Percentiles rank a stretch among this genome's conserved stretches.
phyloP scores from a whole-genome alignment of 2,329 filamentous ascomycete species.

The Ophiocordyceps camponoti-rufipedis region DNA sequence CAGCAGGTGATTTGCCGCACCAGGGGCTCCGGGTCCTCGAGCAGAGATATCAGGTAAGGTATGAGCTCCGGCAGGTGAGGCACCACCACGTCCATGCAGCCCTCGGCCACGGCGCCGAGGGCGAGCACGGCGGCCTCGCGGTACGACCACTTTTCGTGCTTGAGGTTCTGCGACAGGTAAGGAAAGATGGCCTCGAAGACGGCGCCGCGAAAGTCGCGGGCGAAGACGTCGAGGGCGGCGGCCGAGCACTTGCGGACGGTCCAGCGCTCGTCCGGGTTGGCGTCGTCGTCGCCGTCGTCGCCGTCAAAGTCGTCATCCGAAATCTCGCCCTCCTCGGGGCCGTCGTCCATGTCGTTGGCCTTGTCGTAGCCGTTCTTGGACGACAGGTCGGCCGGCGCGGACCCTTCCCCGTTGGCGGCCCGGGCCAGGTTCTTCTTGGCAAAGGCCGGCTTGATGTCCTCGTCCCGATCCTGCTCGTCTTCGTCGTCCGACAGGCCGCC shows the following conservation, averaged over 20 bases:
- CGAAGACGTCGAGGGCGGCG: slow-evolving; percentile 84
- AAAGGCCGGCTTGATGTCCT: slow-evolving; percentile 88
- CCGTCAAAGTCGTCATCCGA: slow-evolving; percentile 25
- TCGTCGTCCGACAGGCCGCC: slow-evolving; percentile 79
- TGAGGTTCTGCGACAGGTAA: slow-evolving; percentile 78
- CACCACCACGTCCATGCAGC: slow-evolving; percentile 76
- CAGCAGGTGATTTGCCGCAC: slow-evolving; percentile 96
- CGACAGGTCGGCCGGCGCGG: slow-evolving; percentile 12
- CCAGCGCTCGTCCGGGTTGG: slow-evolving; percentile 81
- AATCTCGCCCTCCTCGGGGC: slow-evolving; percentile 66
- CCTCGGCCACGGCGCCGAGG: slow-evolving; percentile 84
- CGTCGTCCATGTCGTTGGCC: slow-evolving; percentile 44
- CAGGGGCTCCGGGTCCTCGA: slow-evolving; percentile 73
- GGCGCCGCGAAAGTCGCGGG: slow-evolving; percentile 68
- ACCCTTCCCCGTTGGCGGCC: slow-evolving; percentile 32
- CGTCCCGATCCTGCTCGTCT: slow-evolving; percentile 70
- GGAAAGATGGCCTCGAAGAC: slow-evolving; percentile 88
- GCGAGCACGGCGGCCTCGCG: slow-evolving; percentile 89
- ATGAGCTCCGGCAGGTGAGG: slow-evolving; percentile 84
- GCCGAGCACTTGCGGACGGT: slow-evolving; percentile 94
- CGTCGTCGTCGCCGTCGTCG: slow-evolving; percentile 54
- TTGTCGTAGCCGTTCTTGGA: slow-evolving; percentile 36
- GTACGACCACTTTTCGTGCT: slow-evolving; percentile 76
- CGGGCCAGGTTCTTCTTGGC: slow-evolving; percentile 50
- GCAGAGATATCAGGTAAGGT: slow-evolving; percentile 71